Conservation (phyloP, 345 rosid genomes). For the Lumnitzera racemosa region DNA sequence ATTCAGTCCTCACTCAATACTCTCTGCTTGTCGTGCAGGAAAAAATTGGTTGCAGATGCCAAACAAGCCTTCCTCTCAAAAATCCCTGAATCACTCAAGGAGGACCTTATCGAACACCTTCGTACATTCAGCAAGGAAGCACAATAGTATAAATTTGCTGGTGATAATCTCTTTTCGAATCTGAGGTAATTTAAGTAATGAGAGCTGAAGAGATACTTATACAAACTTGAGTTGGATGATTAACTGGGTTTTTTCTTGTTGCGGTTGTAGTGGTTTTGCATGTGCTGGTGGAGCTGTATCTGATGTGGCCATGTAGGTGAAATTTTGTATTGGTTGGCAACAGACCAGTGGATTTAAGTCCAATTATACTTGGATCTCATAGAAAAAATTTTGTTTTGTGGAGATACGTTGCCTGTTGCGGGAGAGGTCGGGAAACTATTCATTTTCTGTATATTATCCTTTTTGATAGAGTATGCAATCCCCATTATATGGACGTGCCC, state of each 20-base stretch:
- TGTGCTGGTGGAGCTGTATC: background rate
- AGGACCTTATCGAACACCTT: constrained; percentile 49
- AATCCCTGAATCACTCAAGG: constrained; percentile 71
- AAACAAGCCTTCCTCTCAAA: constrained; percentile 39
- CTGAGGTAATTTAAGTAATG: background rate
- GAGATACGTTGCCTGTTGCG: background rate
- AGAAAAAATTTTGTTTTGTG: constrained; percentile 1
- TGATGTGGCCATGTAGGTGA: background rate
- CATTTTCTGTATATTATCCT: constrained; percentile 10
- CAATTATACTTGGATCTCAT: background rate
- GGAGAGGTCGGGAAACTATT: constrained; percentile 6
- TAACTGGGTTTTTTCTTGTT: background rate
- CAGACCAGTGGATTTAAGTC: background rate
- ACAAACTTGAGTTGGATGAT: background rate
- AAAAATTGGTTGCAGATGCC: constrained; percentile 59
- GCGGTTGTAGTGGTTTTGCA: background rate
- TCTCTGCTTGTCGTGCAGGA: constrained; percentile 35
- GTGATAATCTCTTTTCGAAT: constrained; percentile 3
- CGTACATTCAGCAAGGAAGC: constrained; percentile 38
- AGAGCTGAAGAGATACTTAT: background rate
- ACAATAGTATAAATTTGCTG: background rate
- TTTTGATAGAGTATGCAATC: constrained; percentile 3
- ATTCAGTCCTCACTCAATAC: background rate
- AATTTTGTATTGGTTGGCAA: constrained; percentile 2
- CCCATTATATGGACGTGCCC: constrained; percentile 7